Evolutionary conservation across 129 eudicot genomes (phyloP).

Genomic region (sunflower (Helianthus annuus)): HanXRQr2.0-SUNRISE NC_035444.2:23065193-23065692

Average conservation of each 20-base stretch:
- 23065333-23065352: slow-evolving; percentile 8
- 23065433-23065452: not conserved
- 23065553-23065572: not conserved
- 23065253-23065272: not conserved
- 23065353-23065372: slow-evolving; percentile 20
- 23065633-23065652: too few species aligned
- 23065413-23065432: slow-evolving; percentile 4
- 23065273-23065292: not conserved
- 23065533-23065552: not conserved
- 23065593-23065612: too few species aligned
- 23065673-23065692: too few species aligned
- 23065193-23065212: too few species aligned
- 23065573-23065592: too few species aligned
- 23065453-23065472: slow-evolving; percentile 6
- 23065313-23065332: not conserved
- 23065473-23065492: not conserved
- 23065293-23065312: slow-evolving; percentile 1
- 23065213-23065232: too few species aligned
- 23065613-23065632: too few species aligned
- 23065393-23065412: slow-evolving; percentile 2
- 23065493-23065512: not conserved
- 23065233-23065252: too few species aligned
- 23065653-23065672: too few species aligned
- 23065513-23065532: not conserved
- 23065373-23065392: slow-evolving; percentile 8